These are phyloP conservation scores for Dittrichia graveolens DNA, from an alignment of 129 eudicot species.

Conservation along the genomic window DNA sequence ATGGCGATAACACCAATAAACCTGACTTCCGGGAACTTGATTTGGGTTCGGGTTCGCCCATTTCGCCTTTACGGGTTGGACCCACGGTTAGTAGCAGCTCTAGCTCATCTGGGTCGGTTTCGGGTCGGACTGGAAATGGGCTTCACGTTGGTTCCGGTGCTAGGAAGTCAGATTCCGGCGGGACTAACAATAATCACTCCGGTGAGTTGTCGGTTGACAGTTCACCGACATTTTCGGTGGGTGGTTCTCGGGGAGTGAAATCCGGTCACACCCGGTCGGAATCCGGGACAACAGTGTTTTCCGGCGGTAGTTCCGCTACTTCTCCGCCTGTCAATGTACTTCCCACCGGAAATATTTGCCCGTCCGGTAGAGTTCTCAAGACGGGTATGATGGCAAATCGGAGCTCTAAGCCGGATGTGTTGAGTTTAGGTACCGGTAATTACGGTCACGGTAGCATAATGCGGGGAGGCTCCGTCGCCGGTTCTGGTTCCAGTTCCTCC, in stretches of 20 bases:
- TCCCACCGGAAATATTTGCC: constrained; percentile 84
- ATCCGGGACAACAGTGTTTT: constrained; percentile 32
- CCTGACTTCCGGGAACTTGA: constrained; percentile 84
- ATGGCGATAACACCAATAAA: constrained; percentile 49
- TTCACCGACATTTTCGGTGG: constrained; percentile 46
- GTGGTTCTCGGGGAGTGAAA: constrained; percentile 31
- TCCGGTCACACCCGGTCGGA: constrained; percentile 59
- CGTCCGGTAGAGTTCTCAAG: constrained; percentile 67
- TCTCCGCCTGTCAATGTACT: constrained; percentile 66
- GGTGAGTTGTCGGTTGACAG: constrained; percentile 80
- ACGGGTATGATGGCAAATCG: constrained; percentile 65
- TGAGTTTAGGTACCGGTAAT: constrained; percentile 63
- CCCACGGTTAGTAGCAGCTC: constrained; percentile 63
- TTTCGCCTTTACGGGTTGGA: constrained; percentile 62
- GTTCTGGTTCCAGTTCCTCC: constrained; percentile 13
- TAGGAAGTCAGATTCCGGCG: constrained; percentile 38
- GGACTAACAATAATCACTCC: constrained; percentile 49
- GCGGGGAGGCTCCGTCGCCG: constrained; percentile 54
- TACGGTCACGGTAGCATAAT: constrained; percentile 96
- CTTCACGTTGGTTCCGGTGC: constrained; percentile 3
- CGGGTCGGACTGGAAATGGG: constrained; percentile 54
- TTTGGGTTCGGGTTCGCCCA: constrained; percentile 67
- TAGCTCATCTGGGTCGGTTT: constrained; percentile 85
- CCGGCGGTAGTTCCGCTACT: constrained; percentile 54
- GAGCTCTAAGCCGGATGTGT: constrained; percentile 54